Conservation (phyloP, 2,329 filamentous ascomycete species). For the Dothideomycetes sp. region DNA sequence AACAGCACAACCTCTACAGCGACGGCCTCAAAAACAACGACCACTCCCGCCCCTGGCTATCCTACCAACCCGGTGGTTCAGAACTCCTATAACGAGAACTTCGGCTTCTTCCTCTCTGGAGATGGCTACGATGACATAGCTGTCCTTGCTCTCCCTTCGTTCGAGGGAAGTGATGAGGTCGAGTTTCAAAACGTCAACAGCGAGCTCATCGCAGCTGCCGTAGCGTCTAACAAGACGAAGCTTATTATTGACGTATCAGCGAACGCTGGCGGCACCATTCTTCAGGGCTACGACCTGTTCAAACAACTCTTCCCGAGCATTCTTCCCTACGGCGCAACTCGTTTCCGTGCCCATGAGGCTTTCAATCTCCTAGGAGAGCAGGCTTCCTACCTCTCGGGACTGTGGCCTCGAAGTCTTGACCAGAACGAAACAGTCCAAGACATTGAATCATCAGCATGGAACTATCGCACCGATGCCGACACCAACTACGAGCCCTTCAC, state of each 20-base stretch:
- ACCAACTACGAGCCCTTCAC: constrained; percentile 39
- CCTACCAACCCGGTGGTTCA: constrained; percentile 27
- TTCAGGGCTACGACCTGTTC: constrained; percentile 53
- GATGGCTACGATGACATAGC: constrained; percentile 34
- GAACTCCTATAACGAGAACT: constrained; percentile 31
- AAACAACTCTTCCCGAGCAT: constrained; percentile 43
- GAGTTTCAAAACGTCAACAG: constrained; percentile 31
- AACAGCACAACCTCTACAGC: constrained; percentile 10
- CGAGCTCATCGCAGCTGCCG: constrained; percentile 31
- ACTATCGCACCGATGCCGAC: constrained; percentile 35
- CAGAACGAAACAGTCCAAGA: constrained; percentile 28
- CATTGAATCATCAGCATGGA: constrained; percentile 31
- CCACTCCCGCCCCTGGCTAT: constrained; percentile 29
- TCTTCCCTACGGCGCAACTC: constrained; percentile 38
- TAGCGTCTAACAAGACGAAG: constrained; percentile 44
- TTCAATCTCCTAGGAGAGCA: constrained; percentile 34
- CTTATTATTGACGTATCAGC: constrained; percentile 48
- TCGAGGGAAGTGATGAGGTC: constrained; percentile 23
- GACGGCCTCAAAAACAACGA: constrained; percentile 8
- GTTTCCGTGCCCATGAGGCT: constrained; percentile 39
- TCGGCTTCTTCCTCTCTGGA: constrained; percentile 35
- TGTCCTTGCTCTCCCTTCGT: constrained; percentile 33
- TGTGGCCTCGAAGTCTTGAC: constrained; percentile 20
- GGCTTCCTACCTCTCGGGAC: constrained; percentile 22
- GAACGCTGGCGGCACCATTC: constrained; percentile 49